phyloP scores from a whole-genome alignment of 2,329 filamentous ascomycete genomes.

The Trichoderma asperellum region DNA sequence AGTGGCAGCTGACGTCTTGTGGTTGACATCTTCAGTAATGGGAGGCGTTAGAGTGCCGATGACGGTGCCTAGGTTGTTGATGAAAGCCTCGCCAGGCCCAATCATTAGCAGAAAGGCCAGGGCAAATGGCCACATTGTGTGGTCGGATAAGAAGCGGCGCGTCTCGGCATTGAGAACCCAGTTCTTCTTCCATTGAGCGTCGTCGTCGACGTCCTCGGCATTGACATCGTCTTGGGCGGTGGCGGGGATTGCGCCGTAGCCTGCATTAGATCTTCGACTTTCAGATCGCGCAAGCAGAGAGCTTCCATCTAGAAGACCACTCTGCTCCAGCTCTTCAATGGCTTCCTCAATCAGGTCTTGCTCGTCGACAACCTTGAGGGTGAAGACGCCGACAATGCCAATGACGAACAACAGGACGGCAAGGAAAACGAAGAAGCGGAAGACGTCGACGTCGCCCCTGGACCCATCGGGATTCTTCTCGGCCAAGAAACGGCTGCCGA shows the following conservation, averaged over 20 bases:
- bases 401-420: constrained; percentile 69
- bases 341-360: constrained; percentile 87
- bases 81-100: constrained; percentile 94
- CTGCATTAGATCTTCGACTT: constrained; percentile 64
- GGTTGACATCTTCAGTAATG: constrained; percentile 46
- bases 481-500: constrained; percentile 77
- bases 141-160: constrained; percentile 78
- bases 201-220: constrained; percentile 50
- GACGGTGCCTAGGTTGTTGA: constrained; percentile 95
- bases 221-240: constrained; percentile 49
- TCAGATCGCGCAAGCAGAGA: constrained; percentile 66
- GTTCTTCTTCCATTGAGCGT: constrained; percentile 73
- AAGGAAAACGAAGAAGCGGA: constrained; percentile 86
- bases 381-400: constrained; percentile 74
- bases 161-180: constrained; percentile 94
- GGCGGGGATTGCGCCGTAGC: constrained; percentile 66
- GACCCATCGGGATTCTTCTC: constrained; percentile 68
- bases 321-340: constrained; percentile 87
- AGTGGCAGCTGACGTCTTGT: constrained; percentile 70
- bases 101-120: constrained; percentile 90
- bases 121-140: constrained; percentile 95
- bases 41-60: constrained; percentile 81
- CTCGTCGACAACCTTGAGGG: constrained; percentile 79
- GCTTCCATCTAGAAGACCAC: constrained; percentile 77
- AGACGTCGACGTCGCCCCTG: constrained; percentile 71